Percentiles rank a stretch among this genome's conserved stretches.
Evolutionary conservation across 2,329 filamentous ascomycete species (phyloP).

Genomic region (Teratosphaeria pseudoeucalypti): DNA sequence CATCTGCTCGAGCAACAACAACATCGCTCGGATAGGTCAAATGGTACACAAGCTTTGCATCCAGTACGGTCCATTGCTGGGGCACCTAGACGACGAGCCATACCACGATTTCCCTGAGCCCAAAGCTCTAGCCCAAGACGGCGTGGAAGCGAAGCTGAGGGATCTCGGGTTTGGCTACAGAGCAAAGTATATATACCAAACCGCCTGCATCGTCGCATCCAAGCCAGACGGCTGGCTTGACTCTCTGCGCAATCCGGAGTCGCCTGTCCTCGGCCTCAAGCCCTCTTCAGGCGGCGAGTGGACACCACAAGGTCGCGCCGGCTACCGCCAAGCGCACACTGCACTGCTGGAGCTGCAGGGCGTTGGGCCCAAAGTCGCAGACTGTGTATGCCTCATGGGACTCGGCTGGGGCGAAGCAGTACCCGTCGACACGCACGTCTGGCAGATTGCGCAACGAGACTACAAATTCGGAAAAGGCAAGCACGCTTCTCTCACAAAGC

Average conservation of each 20-base stretch:
- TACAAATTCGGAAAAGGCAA: conserved; percentile 83
- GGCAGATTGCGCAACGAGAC: conserved; percentile 94
- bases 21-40: conserved; percentile 86
- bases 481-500: conserved; percentile 75
- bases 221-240: conserved; percentile 64
- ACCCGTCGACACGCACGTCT: conserved; percentile 94
- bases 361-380: conserved; percentile 92
- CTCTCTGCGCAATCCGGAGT: conserved; percentile 65
- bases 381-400: conserved; percentile 94
- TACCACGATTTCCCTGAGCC: conserved; percentile 86
- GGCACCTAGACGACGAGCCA: conserved; percentile 48
- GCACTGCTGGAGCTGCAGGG: conserved; percentile 69
- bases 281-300: conserved; percentile 37
- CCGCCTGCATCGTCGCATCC: conserved; percentile 64
- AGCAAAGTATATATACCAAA: conserved; percentile 83
- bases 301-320: conserved; percentile 44
- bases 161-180: conserved; percentile 87
- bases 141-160: conserved; percentile 72
- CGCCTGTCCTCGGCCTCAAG: conserved; percentile 46
- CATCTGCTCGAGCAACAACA: conserved; percentile 98
- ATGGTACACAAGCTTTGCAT: conserved; percentile 92
- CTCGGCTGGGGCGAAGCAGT: conserved; percentile 92
- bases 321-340: conserved; percentile 71
- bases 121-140: conserved; percentile 56
- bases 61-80: conserved; percentile 72